phyloP scores from a whole-genome alignment of 768 basidiomycete species.

The Termitomyces sp. region DNA sequence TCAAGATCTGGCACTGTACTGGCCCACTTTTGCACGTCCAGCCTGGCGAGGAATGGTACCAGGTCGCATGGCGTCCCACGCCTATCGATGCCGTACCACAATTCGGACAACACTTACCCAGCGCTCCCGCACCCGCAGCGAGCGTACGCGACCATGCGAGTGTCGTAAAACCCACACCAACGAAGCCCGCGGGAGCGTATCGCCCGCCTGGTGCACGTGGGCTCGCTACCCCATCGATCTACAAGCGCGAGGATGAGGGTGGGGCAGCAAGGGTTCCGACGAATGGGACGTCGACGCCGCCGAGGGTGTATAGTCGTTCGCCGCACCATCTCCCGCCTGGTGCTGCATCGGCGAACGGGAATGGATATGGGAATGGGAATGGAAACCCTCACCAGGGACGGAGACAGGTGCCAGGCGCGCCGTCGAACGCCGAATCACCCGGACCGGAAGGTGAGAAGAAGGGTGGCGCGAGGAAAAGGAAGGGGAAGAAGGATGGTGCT shows the following conservation, averaged over 20 bases:
- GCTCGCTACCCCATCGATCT: conserved; percentile 80
- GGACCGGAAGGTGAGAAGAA: conserved; percentile 32
- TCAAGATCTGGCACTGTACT: conserved; percentile 93
- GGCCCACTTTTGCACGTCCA: conserved; percentile 87
- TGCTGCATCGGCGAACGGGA: conserved; percentile 20
- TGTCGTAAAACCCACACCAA: conserved; percentile 46
- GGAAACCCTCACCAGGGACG: conserved; percentile 22
- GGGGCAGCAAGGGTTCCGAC: conserved; percentile 51
- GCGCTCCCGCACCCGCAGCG: conserved; percentile 59
- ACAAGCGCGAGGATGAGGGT: conserved; percentile 90
- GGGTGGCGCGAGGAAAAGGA: conserved; percentile 31
- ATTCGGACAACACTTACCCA: conserved; percentile 64
- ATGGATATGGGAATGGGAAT: conserved; percentile 21
- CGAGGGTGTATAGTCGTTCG: conserved; percentile 53
- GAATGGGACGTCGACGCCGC: conserved; percentile 52
- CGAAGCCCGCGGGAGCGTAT: conserved; percentile 26
- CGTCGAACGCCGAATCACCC: conserved; percentile 33
- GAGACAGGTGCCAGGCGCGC: conserved; percentile 74
- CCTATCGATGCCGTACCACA: conserved; percentile 59
- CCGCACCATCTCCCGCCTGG: conserved; percentile 43
- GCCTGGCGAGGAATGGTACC: conserved; percentile 83
- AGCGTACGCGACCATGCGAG: conserved; percentile 48
- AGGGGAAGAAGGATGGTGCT: conserved; percentile 41
- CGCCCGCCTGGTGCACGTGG: conserved; percentile 83
- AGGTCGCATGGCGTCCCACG: conserved; percentile 77